A percentile compares a stretch with the other conserved stretches of the same genome.
These are phyloP conservation scores for Mortierella sp. DNA, from an alignment of 371 early-diverging fungal species.

Conservation along the genomic window DNA sequence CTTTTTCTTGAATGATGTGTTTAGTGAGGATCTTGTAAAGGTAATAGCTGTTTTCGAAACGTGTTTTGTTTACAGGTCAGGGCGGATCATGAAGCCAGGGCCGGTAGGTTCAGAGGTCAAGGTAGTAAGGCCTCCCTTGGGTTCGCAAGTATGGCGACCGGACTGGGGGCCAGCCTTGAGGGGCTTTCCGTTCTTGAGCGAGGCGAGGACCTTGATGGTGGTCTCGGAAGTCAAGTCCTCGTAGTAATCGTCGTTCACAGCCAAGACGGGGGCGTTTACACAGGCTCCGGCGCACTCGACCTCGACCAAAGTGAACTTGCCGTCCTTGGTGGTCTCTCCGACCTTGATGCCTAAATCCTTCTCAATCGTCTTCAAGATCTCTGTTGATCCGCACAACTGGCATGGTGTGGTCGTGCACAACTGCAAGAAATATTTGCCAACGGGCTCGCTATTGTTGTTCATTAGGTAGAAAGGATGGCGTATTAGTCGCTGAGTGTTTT, in stretches of 20 bases:
- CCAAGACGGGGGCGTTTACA: conserved; percentile 97
- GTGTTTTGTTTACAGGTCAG: conserved; percentile 74
- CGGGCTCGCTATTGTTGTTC: conserved; percentile 78
- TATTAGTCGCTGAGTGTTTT: not conserved
- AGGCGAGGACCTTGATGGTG: conserved; percentile 89
- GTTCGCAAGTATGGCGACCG: conserved; percentile 93
- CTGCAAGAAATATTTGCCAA: conserved; percentile 98
- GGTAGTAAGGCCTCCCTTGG: conserved; percentile 85
- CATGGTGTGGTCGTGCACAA: conserved; percentile 99
- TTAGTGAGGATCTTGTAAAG: not conserved
- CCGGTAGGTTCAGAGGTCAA: conserved; percentile 91
- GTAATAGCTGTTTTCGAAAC: not conserved
- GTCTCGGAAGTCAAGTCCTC: conserved; percentile 97
- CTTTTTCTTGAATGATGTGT: not conserved
- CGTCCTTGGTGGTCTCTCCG: conserved; percentile 95
- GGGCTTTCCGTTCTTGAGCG: conserved; percentile 81
- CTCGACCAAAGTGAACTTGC: conserved; percentile 96
- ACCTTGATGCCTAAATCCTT: conserved; percentile 90
- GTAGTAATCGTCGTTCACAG: conserved; percentile 98
- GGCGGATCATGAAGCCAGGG: conserved; percentile 92
- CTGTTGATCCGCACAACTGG: conserved; percentile 93
- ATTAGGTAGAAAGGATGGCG: too few relatives aligned
- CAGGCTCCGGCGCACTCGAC: conserved; percentile 99
- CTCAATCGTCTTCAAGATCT: conserved; percentile 90
- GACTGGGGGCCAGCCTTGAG: conserved; percentile 90